Evolutionary conservation across 495 filamentous ascomycete species (phyloP), one percentile per base, ranked within the genome.

Genomic region (Penicillium maclennaniae): DNA sequence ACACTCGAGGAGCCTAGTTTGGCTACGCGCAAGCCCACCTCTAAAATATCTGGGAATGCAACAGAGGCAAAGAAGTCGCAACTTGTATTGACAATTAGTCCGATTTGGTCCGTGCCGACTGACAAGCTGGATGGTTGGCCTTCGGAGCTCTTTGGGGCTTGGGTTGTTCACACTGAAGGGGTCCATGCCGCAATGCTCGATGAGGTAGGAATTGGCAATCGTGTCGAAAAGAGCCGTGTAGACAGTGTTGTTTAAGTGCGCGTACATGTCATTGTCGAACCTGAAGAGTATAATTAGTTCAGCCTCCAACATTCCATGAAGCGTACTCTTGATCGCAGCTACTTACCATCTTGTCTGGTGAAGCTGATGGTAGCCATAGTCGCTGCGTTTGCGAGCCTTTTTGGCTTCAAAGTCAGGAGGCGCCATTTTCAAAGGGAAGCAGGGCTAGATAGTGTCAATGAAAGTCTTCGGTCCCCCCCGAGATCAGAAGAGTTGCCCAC

Each of bases 211-310:
- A 73, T 97, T 98, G 60, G 95, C 84, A 55, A 96, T 83, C 6
- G 89, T 91, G 74, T 98, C 92, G 71, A 84, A 83, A 38, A 93
- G 79, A 59, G 85, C 83, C 54, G 87, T 86, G 71, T 96, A 95
- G 37, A 95, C 77, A 43, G 83, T 84, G 62, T 95, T 93, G 69
- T 93, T 95, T 55, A 87, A 79, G 59, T 95, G 89, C 41, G 85
- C 80, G 69, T 96, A 97, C 88, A 95, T 93, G 73, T 97, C 92
- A 62, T 97, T 97, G 69, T 98, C 93, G 63, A 79, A 84, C 89
- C 89, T 92, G 53, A 6, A 9, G 23, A 12, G 31, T 12, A 14
- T 3, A 12, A 4, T 34, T 34, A 34, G 31, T 34, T 34, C 10
- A 23, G 5, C 23, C 23, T 23, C 23, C 23, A 23, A 2, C 8